Evolutionary conservation across 1,284 basidiomycete genomes (phyloP).

Genomic region (Serendipita sp.): DNA sequence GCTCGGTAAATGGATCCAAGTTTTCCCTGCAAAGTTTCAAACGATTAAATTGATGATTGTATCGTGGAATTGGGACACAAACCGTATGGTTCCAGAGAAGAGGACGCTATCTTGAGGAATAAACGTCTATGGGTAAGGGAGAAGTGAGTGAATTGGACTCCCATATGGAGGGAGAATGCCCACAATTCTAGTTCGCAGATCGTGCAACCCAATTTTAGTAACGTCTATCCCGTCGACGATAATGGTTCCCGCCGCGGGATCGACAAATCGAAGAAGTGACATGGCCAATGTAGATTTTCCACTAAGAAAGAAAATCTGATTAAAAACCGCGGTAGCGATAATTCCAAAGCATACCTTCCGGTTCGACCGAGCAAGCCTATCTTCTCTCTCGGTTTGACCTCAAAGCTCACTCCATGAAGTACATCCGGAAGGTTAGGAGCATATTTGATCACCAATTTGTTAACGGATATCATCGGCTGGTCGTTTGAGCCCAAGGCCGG

Average conservation of each 20-base stretch:
- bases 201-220: slow-evolving; percentile 19
- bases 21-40: slow-evolving; percentile 24
- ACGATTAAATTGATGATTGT: neutral
- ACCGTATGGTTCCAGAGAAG: slow-evolving; percentile 8
- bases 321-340: neutral
- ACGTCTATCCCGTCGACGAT: slow-evolving; percentile 19
- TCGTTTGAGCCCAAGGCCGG: slow-evolving; percentile 32
- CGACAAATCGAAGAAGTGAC: slow-evolving; percentile 15
- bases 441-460: slow-evolving; percentile 30
- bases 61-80: neutral
- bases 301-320: slow-evolving; percentile 7
- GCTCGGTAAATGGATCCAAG: slow-evolving; percentile 8
- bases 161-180: neutral
- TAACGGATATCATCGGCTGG: slow-evolving; percentile 21
- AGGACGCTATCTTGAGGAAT: slow-evolving; percentile 39
- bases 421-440: slow-evolving; percentile 33
- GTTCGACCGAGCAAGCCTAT: neutral
- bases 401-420: slow-evolving; percentile 29
- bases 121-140: slow-evolving; percentile 38
- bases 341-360: neutral
- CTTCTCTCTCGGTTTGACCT: slow-evolving; percentile 16
- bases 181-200: slow-evolving; percentile 20
- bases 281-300: slow-evolving; percentile 15
- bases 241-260: slow-evolving; percentile 15
- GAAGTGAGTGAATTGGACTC: neutral